Conservation (phyloP, 805 yeast species). For the Blastobotrys robertii region DNA sequence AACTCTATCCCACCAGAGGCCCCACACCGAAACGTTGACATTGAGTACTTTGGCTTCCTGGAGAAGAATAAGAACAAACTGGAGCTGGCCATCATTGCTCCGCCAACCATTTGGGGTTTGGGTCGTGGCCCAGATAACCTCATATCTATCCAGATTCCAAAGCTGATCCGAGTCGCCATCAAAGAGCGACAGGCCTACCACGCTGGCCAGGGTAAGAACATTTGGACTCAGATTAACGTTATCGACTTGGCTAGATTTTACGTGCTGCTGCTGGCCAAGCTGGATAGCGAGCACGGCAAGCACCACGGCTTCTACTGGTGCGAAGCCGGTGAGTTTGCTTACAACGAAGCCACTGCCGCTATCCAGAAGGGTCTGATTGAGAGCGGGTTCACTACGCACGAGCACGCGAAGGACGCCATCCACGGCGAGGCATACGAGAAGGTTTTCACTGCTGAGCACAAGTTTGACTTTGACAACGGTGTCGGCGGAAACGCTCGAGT, state of each 20-base stretch:
- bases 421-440: slow-evolving; percentile 38
- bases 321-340: slow-evolving; percentile 10
- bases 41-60: slow-evolving; percentile 5
- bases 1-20: slow-evolving; percentile 9
- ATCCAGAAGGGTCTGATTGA: slow-evolving; percentile 11
- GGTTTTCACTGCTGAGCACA: slow-evolving; percentile 47
- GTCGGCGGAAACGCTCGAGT: slow-evolving; percentile 37
- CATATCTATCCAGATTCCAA: slow-evolving; percentile 10
- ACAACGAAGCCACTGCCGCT: slow-evolving; percentile 6
- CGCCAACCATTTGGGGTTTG: slow-evolving; percentile 17
- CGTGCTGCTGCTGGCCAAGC: slow-evolving; percentile 4
- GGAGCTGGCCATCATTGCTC: slow-evolving; percentile 11
- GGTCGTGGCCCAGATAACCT: slow-evolving; percentile 14
- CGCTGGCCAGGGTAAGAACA: slow-evolving; percentile 10
- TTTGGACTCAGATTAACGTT: slow-evolving; percentile 13
- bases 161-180: slow-evolving; percentile 6
- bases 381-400: slow-evolving; percentile 7
- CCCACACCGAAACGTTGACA: slow-evolving; percentile 15
- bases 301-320: slow-evolving; percentile 11
- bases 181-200: slow-evolving; percentile 9
- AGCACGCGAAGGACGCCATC: slow-evolving; percentile 35
- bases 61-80: slow-evolving; percentile 4
- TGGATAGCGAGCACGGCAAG: slow-evolving; percentile 6
- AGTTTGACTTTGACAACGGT: slow-evolving; percentile 52
- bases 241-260: slow-evolving; percentile 12